These are phyloP conservation scores for Trichosanthes truncata DNA, from an alignment of 306 rosid genomes.

Conservation along the genomic window DNA sequence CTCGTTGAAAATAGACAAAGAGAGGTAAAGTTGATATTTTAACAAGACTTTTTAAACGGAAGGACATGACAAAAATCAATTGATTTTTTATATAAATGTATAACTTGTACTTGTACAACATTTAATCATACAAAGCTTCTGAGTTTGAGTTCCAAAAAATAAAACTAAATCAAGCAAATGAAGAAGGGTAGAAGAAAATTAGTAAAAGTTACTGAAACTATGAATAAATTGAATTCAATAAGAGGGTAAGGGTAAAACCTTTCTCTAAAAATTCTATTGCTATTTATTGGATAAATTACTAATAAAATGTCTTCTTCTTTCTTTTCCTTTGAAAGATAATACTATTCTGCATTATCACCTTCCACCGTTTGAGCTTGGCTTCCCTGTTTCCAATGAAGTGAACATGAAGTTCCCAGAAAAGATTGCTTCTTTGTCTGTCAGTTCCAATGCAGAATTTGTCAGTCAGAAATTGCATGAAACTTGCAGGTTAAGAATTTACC, in stretches of 20 bases:
- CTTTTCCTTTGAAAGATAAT: not conserved
- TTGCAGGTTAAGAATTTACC: not conserved
- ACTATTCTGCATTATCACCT: constrained; percentile 15
- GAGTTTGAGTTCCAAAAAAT: not conserved
- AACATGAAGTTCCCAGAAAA: constrained; percentile 73
- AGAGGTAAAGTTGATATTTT: not conserved
- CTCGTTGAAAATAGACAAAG: no score
- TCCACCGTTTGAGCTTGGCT: constrained; percentile 13
- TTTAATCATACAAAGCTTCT: not conserved
- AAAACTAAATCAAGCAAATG: constrained; percentile 1
- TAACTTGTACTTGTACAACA: not conserved
- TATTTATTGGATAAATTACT: not conserved
- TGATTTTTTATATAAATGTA: not conserved
- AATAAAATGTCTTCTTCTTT: not conserved
- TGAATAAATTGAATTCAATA: not conserved
- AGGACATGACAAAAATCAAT: not conserved
- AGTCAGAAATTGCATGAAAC: constrained; percentile 12
- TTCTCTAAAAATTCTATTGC: not conserved
- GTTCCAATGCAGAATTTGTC: constrained; percentile 24
- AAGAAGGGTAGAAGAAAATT: not conserved
- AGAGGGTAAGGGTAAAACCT: not conserved
- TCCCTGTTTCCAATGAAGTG: constrained; percentile 44
- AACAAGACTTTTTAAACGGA: not conserved
- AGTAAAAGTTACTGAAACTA: not conserved
- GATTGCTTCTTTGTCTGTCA: constrained; percentile 76